Conservation (phyloP, 371 early-diverging fungal species). For the Rhizopus microsporus region DNA sequence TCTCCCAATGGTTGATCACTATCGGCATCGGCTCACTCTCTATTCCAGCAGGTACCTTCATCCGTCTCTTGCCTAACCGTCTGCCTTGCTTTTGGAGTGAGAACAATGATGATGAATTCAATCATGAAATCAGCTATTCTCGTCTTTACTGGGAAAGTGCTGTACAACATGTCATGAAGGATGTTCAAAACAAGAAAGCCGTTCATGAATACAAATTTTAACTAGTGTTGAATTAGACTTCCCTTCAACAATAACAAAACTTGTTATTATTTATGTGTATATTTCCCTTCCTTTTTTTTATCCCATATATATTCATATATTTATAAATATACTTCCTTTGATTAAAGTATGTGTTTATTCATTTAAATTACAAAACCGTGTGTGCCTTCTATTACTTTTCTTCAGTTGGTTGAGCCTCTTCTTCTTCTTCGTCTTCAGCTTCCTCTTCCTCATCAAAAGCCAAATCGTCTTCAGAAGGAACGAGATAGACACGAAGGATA, state of each 20-base stretch:
- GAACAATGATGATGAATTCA: conserved; percentile 48
- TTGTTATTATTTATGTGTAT: too few relatives aligned
- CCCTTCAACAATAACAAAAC: too few relatives aligned
- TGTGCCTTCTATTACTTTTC: background rate
- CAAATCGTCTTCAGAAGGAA: conserved; percentile 71
- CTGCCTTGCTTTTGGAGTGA: conserved; percentile 32
- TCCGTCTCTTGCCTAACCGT: conserved; percentile 64
- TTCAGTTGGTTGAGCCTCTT: conserved; percentile 7
- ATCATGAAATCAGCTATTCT: conserved; percentile 37
- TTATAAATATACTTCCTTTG: background rate
- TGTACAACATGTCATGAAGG: conserved; percentile 7
- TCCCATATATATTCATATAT: background rate
- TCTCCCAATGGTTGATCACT: conserved; percentile 76
- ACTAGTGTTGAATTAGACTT: background rate
- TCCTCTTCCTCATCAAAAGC: conserved; percentile 57
- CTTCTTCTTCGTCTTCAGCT: conserved; percentile 46
- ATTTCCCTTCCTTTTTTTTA: background rate
- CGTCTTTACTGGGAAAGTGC: conserved; percentile 45
- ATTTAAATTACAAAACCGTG: background rate
- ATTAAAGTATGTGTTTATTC: background rate
- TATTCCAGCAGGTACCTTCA: conserved; percentile 72
- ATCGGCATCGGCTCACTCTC: conserved; percentile 72
- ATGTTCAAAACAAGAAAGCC: conserved; percentile 4
- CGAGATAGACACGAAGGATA: conserved; percentile 77
- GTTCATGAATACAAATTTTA: background rate